These are phyloP conservation scores for Huiozyma naganishii DNA, from an alignment of 805 yeast genomes.

Conservation along the genomic window DNA sequence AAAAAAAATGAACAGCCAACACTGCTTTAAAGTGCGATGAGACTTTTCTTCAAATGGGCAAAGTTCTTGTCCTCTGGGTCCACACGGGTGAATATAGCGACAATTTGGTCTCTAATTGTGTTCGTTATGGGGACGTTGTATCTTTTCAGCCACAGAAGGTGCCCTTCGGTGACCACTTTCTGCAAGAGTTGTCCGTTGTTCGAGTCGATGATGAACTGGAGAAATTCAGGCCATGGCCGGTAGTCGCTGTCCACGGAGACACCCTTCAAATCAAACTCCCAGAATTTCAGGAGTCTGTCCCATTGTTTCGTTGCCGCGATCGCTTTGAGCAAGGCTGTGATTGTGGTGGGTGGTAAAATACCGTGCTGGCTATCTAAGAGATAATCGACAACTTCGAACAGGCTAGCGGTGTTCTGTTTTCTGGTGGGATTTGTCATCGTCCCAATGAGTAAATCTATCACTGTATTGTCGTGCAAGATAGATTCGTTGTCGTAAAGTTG, in stretches of 20 bases:
- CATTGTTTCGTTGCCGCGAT: slow-evolving; percentile 15
- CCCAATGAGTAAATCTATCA: too few species aligned
- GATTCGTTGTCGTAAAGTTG: too few species aligned
- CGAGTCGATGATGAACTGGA: slow-evolving; percentile 11
- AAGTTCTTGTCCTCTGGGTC: slow-evolving; percentile 2
- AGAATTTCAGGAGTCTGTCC: slow-evolving; percentile 14
- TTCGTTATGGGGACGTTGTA: slow-evolving; percentile 12
- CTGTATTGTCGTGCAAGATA: too few species aligned
- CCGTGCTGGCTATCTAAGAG: slow-evolving; percentile 2
- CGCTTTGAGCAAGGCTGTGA: slow-evolving; percentile 10
- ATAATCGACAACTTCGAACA: slow-evolving; percentile 15
- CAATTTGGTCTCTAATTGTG: slow-evolving; percentile 9
- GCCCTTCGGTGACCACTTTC: slow-evolving; percentile 13
- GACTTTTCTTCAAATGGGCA: background rate
- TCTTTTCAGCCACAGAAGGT: slow-evolving; percentile 19
- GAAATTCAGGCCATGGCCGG: slow-evolving; percentile 20
- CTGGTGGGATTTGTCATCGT: too few species aligned
- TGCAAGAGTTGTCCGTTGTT: slow-evolving; percentile 9
- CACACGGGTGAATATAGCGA: slow-evolving; percentile 6
- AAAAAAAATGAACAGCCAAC: background rate
- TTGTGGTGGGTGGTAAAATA: slow-evolving; percentile 6
- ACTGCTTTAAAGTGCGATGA: background rate
- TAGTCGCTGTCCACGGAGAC: slow-evolving; percentile 10
- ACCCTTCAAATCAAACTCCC: slow-evolving; percentile 12
- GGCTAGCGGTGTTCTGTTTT: slow-evolving; percentile 2